Evolutionary conservation across 768 basidiomycete species (phyloP), one percentile per base, ranked within the genome.

Genomic region (Leccinellum albellum): DNA sequence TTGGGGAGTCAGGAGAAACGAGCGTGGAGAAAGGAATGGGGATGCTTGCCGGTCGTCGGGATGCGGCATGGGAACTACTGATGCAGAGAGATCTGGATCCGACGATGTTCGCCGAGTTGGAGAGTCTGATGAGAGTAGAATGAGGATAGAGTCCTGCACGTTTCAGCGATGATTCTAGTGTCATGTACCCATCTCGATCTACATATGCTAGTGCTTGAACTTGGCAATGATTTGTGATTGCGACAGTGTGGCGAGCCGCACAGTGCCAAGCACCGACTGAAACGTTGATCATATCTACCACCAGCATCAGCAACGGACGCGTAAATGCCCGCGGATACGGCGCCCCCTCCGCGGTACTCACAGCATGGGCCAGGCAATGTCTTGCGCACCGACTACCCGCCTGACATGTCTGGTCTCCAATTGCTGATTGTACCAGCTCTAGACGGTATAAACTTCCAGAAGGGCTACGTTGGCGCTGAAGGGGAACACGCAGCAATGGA

Each of bases 401-500:
- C 64, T 33, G 64, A 70, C n/a, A 51, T 31, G 51, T 58, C 57
- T 26, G 67, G 60, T 26, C 83, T 85, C 17, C 88, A 93, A 73
- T 79, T 94, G 48, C 76, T 92, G 59, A 86, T 95, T 58, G 76
- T 86, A 13, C 92, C 93, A 0, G 79, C 84, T 14, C 76, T 81
- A 50, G 82, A 88, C 68, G 78, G 84, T 21, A 76, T 89, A 55
- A 82, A 85, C 69, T 95, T 94, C 65, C 93, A 94, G 74, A 88
- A 86, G 65, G 93, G 93, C 12, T 91, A 82, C 68, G 77, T 94
- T 8, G 93, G 93, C 51, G 89, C 87, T 23, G 89, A 91, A 55
- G 89, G 82, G 51, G 91, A 93, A 71, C 80, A 79, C 57, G 89
- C 91, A 14, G 87, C 89, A 9, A 82, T 94, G 53, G 91, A 93